Conservation (phyloP, 768 basidiomycete genomes). For the Russula lepida region DNA sequence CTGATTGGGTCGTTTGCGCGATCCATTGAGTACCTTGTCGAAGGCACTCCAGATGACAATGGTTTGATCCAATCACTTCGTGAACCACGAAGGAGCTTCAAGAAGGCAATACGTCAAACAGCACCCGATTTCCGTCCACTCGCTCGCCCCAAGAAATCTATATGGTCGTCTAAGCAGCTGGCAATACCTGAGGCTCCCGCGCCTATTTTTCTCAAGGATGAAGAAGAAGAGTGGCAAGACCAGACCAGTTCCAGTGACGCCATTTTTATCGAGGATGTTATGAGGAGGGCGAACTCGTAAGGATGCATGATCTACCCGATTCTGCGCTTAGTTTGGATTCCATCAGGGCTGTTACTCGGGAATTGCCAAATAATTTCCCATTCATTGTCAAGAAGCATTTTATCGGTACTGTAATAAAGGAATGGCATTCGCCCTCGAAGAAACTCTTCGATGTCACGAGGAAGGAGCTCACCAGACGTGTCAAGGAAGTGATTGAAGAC, state of each 20-base stretch:
- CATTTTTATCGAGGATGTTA: constrained; percentile 44
- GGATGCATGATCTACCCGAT: constrained; percentile 16
- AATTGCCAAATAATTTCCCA: constrained; percentile 56
- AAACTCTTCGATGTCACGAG: background rate
- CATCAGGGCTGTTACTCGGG: constrained; percentile 52
- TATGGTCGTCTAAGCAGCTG: background rate
- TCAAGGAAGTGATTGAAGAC: constrained; percentile 16
- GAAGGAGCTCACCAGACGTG: constrained; percentile 5
- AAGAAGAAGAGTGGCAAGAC: constrained; percentile 29
- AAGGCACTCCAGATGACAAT: constrained; percentile 42
- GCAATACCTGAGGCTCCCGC: too few species aligned
- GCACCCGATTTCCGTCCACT: constrained; percentile 51
- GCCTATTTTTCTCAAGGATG: constrained; percentile 23
- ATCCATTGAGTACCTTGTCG: constrained; percentile 37
- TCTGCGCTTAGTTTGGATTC: background rate
- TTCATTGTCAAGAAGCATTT: constrained; percentile 30
- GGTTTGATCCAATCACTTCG: constrained; percentile 50
- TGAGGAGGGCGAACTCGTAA: constrained; percentile 36
- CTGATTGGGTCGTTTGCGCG: constrained; percentile 38
- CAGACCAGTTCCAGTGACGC: background rate
- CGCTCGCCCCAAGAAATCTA: constrained; percentile 11
- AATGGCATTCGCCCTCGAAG: constrained; percentile 21
- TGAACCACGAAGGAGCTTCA: constrained; percentile 39
- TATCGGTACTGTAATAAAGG: constrained; percentile 17
- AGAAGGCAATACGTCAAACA: constrained; percentile 37